Conservation (phyloP, 352 stramenopile species). For the Thraustochytrium striatum region DNA sequence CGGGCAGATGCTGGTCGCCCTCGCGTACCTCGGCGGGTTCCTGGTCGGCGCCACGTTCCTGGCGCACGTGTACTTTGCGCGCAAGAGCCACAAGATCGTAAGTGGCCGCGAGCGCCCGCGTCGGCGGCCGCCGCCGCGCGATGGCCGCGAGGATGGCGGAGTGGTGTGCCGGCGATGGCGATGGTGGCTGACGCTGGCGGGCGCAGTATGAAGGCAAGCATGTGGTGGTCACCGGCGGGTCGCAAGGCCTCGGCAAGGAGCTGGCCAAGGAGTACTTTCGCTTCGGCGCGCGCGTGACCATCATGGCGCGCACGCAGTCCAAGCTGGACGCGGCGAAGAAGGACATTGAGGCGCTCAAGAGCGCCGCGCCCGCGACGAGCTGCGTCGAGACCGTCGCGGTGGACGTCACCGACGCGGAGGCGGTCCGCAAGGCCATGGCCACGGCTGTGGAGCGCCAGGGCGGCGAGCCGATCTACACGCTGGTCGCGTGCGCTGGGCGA, state of each 20-base stretch:
- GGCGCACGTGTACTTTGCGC: no score
- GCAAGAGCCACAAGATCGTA: no score
- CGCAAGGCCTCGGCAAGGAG: conserved; percentile 33
- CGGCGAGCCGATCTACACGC: conserved; percentile 65
- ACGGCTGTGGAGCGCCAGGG: conserved; percentile 63
- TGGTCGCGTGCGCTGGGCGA: conserved; percentile 57
- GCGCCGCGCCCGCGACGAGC: neutral
- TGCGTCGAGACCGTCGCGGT: conserved; percentile 23
- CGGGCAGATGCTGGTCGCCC: no score
- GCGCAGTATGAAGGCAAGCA: conserved; percentile 41
- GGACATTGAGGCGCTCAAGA: conserved; percentile 9
- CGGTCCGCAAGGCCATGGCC: conserved; percentile 58
- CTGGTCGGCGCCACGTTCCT: no score
- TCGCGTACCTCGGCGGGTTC: no score
- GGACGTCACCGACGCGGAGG: conserved; percentile 51
- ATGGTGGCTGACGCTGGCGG: neutral
- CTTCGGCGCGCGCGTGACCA: conserved; percentile 37
- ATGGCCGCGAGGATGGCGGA: no score
- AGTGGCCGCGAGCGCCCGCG: no score
- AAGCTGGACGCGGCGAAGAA: conserved; percentile 45
- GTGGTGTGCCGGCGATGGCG: no score
- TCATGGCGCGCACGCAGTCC: conserved; percentile 41
- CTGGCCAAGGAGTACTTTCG: conserved; percentile 27
- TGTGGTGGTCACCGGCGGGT: conserved; percentile 45
- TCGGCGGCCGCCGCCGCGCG: no score